phyloP scores from a whole-genome alignment of 192 early-diverging fungal genomes.

The Podila epicladia region DNA sequence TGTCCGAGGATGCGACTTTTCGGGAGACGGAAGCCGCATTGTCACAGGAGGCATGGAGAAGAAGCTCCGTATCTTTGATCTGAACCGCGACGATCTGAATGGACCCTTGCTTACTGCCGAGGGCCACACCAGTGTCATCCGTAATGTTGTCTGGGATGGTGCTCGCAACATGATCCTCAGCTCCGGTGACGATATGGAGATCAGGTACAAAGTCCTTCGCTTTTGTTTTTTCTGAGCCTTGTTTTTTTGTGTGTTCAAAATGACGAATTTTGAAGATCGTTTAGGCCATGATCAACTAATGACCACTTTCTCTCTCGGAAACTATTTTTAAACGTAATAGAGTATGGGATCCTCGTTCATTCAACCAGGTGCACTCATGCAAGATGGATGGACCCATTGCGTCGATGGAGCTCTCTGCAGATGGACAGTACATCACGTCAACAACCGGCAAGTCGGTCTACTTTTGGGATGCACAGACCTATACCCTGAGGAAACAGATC shows the following conservation, averaged over 20 bases:
- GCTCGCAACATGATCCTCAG: constrained; percentile 64
- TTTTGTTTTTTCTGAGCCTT: neutral
- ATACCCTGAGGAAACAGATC: constrained; percentile 62
- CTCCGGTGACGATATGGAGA: constrained; percentile 68
- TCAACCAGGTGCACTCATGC: constrained; percentile 67
- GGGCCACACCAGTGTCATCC: constrained; percentile 67
- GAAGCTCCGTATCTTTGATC: constrained; percentile 82
- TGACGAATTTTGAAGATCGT: neutral
- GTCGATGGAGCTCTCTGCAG: constrained; percentile 77
- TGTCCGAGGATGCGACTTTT: constrained; percentile 87
- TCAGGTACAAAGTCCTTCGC: constrained; percentile 40
- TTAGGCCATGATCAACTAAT: neutral
- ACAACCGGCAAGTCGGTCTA: constrained; percentile 80
- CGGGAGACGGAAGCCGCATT: constrained; percentile 73
- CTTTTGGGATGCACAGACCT: constrained; percentile 80
- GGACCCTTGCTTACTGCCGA: constrained; percentile 55
- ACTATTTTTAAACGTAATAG: constrained; percentile 26
- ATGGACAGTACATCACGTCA: constrained; percentile 78
- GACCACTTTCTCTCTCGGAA: neutral
- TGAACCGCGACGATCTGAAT: constrained; percentile 58
- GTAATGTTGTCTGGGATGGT: constrained; percentile 71
- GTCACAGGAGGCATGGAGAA: constrained; percentile 89
- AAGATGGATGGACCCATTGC: constrained; percentile 74
- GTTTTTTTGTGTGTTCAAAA: constrained; percentile 1
- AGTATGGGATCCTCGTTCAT: constrained; percentile 80